Evolutionary conservation across 495 filamentous ascomycete genomes (phyloP).

Genomic region (Penicillium fimorum): DNA sequence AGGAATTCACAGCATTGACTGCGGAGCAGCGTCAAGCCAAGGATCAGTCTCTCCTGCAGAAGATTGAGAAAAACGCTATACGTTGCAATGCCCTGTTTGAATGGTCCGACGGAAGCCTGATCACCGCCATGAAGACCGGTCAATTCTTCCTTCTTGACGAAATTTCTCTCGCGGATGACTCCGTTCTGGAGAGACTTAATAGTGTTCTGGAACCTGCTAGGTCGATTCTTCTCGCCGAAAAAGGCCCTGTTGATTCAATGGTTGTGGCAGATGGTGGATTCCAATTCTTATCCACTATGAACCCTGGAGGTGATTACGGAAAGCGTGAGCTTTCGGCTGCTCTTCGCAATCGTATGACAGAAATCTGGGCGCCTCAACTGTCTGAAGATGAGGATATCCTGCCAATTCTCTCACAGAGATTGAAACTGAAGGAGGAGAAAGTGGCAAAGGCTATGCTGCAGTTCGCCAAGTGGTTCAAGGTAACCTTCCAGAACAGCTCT

Average conservation of each 20-base stretch:
- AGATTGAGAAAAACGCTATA: conserved; percentile 58
- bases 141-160: conserved; percentile 94
- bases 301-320: conserved; percentile 96
- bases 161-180: conserved; percentile 96
- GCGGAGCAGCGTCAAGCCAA: conserved; percentile 34
- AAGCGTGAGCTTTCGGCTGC: conserved; percentile 96
- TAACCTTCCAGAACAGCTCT: conserved; percentile 68
- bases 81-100: conserved; percentile 85
- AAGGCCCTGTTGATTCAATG: conserved; percentile 77
- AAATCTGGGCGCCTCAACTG: conserved; percentile 90
- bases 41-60: conserved; percentile 49
- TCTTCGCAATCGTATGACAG: conserved; percentile 93
- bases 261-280: conserved; percentile 78
- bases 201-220: conserved; percentile 92
- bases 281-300: conserved; percentile 98
- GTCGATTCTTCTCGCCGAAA: conserved; percentile 88
- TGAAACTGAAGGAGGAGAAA: conserved; percentile 52
- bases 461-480: conserved; percentile 91
- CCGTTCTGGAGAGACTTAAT: conserved; percentile 92
- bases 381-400: conserved; percentile 81
- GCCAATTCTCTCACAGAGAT: conserved; percentile 78
- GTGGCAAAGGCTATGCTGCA: conserved; percentile 62
- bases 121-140: conserved; percentile 88
- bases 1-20: conserved; percentile 44
- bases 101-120: conserved; percentile 94